Base-by-base conservation (phyloP, 2,329 filamentous ascomycete genomes). In the Tolypocladium album region DNA sequence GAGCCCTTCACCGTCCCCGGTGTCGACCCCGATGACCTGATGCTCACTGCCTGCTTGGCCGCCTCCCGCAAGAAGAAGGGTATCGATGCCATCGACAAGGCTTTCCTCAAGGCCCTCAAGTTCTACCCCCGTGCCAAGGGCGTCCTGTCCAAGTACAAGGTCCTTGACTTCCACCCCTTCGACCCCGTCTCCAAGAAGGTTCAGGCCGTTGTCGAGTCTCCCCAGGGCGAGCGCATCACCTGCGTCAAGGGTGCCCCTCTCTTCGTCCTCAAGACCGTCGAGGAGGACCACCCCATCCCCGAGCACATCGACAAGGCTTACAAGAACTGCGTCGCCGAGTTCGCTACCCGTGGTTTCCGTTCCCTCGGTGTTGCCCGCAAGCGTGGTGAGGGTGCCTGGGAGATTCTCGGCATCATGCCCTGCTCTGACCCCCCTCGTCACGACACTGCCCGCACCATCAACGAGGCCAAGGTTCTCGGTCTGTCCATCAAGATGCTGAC, bases 401-500 rank as follows among this genome's bases (percentile, higher is more conserved):
- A 96, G 75, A 92, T 96, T 68, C 86, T 96, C 67, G 91, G 91
- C 70, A 96, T 96, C 70, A 93, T 96, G 89, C 91, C 92, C 71
- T 96, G 91, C 83, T 90, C 88, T 69, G 91, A 96, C 74, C 92
- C 92, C 68, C 91, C 91, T 67, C 89, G 92, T 71, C 87, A 95
- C 79, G 91, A 96, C 71, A 96, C 92, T 67, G 90, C 87, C 69
- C 89, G 90, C 74, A 96, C 92, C 63, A 89, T 96, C 78, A 88
- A 89, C 74, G 91, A 96, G 77, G 91, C 91, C 70, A 93, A 94
- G 82, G 83, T 80, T 64, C 85, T 96, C 61, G 91, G 91, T 81
- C 82, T 96, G 63, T 92, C 88, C 67, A 92, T 96, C 78, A 96
- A 96, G 83, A 96, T 96, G 90, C 84, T 96, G 78, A 96, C 92